Conservation (phyloP, 371 early-diverging fungal species). For the Rozella allomycis region DNA sequence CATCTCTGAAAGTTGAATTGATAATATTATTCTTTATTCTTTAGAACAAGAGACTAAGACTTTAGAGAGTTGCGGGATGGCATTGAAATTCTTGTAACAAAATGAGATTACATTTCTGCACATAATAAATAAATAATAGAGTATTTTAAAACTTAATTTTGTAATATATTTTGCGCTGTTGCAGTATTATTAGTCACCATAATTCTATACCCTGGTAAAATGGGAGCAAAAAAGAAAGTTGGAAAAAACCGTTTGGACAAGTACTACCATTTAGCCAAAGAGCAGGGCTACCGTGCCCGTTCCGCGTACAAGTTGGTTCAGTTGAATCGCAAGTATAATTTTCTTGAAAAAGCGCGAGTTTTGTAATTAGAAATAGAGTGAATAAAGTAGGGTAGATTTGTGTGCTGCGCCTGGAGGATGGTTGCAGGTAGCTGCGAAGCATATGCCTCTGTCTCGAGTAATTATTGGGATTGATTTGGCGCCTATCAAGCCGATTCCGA, state of each 20-base stretch:
- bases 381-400: background rate
- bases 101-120: no score
- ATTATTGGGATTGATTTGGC: conserved; percentile 93
- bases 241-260: conserved; percentile 96
- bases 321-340: conserved; percentile 94
- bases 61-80: no score
- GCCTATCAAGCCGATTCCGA: conserved; percentile 92
- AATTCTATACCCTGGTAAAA: no score
- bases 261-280: conserved; percentile 99
- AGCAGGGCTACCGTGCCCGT: conserved; percentile 98
- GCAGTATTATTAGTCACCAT: no score
- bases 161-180: no score
- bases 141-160: no score
- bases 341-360: conserved; percentile 69
- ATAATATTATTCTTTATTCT: no score
- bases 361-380: conserved; percentile 23
- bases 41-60: no score
- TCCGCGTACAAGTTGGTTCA: conserved; percentile 99
- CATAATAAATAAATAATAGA: no score
- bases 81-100: no score
- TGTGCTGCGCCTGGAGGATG: background rate
- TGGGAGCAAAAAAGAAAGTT: conserved; percentile 36
- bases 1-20: no score
- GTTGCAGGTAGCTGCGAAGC: conserved; percentile 85
- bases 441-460: conserved; percentile 80